These are phyloP conservation scores for Kodamaea neixiangensis DNA, from an alignment of 805 yeast genomes.

Conservation along the genomic window DNA sequence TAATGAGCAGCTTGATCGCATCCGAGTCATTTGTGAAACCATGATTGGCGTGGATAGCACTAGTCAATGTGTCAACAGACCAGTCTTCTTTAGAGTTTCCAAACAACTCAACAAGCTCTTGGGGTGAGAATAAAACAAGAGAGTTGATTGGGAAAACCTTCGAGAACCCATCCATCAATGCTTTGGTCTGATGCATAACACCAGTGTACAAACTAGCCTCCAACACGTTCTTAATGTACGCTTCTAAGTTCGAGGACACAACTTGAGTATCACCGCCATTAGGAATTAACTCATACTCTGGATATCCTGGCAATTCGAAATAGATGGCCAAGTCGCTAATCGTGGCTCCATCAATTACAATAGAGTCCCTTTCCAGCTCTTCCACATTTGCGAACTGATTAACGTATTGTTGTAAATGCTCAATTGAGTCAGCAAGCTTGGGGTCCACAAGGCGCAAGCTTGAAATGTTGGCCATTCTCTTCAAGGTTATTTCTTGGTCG, in stretches of 20 bases:
- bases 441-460: constrained; percentile 56
- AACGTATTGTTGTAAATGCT: constrained; percentile 47
- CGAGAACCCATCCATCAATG: constrained; percentile 80
- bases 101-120: constrained; percentile 69
- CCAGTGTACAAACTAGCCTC: constrained; percentile 66
- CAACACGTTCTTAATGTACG: constrained; percentile 57
- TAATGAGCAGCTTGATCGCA: constrained; percentile 61
- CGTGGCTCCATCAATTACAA: constrained; percentile 37
- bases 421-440: constrained; percentile 58
- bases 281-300: constrained; percentile 55
- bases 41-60: constrained; percentile 79
- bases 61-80: constrained; percentile 61
- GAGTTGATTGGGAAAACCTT: constrained; percentile 79
- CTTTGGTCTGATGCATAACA: constrained; percentile 58
- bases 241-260: constrained; percentile 52
- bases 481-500: constrained; percentile 14
- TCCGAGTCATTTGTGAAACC: constrained; percentile 77
- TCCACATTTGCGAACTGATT: constrained; percentile 21
- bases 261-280: constrained; percentile 57
- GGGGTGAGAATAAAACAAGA: constrained; percentile 67
- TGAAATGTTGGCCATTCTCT: constrained; percentile 32
- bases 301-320: constrained; percentile 78
- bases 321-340: constrained; percentile 59
- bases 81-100: constrained; percentile 89
- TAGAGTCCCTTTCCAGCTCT: constrained; percentile 17